Base-by-base conservation (phyloP, 257 asterid species). In the Penstemon newberryi region DNA sequence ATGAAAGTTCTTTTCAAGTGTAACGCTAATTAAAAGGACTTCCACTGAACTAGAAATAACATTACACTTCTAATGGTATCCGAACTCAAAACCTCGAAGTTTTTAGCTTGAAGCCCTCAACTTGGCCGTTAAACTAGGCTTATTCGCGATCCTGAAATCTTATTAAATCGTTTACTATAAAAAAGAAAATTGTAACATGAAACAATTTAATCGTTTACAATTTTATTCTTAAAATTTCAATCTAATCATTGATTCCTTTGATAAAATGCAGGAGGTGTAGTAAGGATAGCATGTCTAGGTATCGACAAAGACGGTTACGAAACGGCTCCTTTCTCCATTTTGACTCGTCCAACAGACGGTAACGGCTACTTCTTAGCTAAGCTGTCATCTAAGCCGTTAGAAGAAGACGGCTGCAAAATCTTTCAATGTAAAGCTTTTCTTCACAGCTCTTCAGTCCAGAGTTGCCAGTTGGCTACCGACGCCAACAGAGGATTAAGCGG, bases 331-430 rank as follows among this genome's bases (percentile, higher is more conserved):
- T 82, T 84, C 52, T 84, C 93, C 15, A 44, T 73, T 12, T 52
- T 85, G 71, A 80, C 83, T 72, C 75, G 73, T 4, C 80, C 82
- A 2, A 68, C 84, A 3, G 84, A 86, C 56, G 60, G 55, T 49
- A 84, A 86, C 63, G 90, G 93, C 74, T 86, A 86, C 70, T 86
- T 84, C 70, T 67, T 76, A 0, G 76, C 83, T 1, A 78, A 79
- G 65, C 79, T 86, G 1, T 77, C 88, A 0, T 45, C 77, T 7
- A 57, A 47, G 72, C 76, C 45, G 55, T 70, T 69, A 0, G 67
- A 75, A 46, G 75, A 73, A 39, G 78, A 57, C 13, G 86, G 77
- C 55, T 69, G 75, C 53, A 79, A 56, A 46, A 68, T 81, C 46
- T 59, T 72, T 4, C 73, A 86, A 9, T 86, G 93, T 76, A 86